These are phyloP conservation scores for Beauveria brongniartii DNA, from an alignment of 2,329 filamentous ascomycete species.

Conservation along the genomic window DNA sequence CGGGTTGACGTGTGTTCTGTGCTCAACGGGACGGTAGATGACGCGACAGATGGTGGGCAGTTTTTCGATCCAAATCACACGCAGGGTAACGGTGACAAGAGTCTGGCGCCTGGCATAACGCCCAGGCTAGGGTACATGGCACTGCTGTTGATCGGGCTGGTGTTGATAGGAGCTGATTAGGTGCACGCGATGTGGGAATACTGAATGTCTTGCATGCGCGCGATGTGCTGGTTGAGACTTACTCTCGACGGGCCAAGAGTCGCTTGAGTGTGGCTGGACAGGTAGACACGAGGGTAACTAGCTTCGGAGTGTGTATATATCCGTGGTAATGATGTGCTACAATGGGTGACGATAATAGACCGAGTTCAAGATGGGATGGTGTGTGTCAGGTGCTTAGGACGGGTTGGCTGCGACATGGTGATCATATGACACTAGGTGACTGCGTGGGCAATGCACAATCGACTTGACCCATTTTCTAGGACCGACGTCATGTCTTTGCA, in stretches of 20 bases:
- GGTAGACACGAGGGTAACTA: slow-evolving; percentile 1
- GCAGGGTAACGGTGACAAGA: not conserved
- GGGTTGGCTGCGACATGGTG: not conserved
- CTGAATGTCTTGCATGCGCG: slow-evolving; percentile 2
- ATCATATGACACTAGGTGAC: slow-evolving; percentile 9
- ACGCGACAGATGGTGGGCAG: slow-evolving; percentile 7
- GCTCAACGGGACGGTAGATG: not conserved
- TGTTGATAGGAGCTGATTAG: slow-evolving; percentile 1
- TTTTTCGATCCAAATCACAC: slow-evolving; percentile 9
- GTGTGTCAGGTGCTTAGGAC: slow-evolving; percentile 1
- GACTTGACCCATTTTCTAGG: not conserved
- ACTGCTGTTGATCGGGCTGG: not conserved
- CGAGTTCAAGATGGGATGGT: not conserved
- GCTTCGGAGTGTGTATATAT: not conserved
- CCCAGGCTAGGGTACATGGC: not conserved
- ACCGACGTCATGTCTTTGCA: not conserved
- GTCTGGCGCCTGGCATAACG: not conserved
- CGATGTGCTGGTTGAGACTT: not conserved
- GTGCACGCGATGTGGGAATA: slow-evolving; percentile 2
- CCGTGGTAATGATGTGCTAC: not conserved
- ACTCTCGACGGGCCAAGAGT: not conserved
- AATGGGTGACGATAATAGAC: not conserved
- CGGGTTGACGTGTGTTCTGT: slow-evolving; percentile 5
- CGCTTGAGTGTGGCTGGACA: not conserved
- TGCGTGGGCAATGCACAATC: not conserved